A percentile compares a stretch with the other conserved stretches of the same genome.
phyloP scores from a whole-genome alignment of 805 yeast species.

The Diddensiella santjacobensis region DNA sequence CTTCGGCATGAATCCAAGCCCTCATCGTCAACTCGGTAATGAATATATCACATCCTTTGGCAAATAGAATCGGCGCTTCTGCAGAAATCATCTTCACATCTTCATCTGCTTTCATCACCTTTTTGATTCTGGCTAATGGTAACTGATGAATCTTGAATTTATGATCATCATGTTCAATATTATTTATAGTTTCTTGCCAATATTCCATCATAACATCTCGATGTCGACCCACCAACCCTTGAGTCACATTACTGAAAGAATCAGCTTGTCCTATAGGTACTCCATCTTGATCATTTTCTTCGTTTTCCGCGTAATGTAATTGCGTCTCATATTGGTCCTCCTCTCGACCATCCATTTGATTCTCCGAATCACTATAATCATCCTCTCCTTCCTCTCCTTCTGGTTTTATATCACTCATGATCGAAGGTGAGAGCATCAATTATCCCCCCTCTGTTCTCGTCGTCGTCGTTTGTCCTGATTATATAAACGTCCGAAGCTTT shows the following conservation, averaged over 20 bases:
- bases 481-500: too few relatives aligned
- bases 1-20: conserved; percentile 99
- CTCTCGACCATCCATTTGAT: not conserved
- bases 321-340: not conserved
- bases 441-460: too few relatives aligned
- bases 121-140: conserved; percentile 93
- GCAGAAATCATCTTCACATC: conserved; percentile 97
- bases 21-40: conserved; percentile 97
- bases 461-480: too few relatives aligned
- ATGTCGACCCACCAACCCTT: conserved; percentile 78
- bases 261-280: conserved; percentile 8
- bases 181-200: conserved; percentile 94
- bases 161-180: conserved; percentile 67
- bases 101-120: conserved; percentile 97
- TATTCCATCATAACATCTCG: conserved; percentile 89
- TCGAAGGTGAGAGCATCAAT: too few relatives aligned
- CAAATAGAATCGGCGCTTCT: conserved; percentile 95
- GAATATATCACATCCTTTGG: conserved; percentile 96
- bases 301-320: not conserved
- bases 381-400: too few relatives aligned
- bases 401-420: not conserved
- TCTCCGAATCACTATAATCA: conserved; percentile 1
- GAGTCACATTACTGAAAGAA: conserved; percentile 86
- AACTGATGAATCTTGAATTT: conserved; percentile 90
- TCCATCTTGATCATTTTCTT: not conserved